Base-by-base conservation (phyloP, 2,329 filamentous ascomycete species). In the Phoma sp. region DNA sequence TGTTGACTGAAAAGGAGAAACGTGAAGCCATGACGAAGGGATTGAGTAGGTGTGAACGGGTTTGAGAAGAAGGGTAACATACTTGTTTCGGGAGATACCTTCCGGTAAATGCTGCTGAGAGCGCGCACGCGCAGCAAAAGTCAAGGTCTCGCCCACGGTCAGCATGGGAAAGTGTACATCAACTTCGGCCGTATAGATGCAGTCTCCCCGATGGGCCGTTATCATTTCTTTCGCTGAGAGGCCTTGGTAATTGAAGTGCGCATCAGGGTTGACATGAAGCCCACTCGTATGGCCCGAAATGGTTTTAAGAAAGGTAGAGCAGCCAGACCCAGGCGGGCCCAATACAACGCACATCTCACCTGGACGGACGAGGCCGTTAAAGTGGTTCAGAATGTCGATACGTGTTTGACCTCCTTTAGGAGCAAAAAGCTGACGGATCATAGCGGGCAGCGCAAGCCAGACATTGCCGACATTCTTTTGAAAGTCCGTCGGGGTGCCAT, bases 161-260 rank as follows among this genome's bases (percentile, higher is more conserved):
- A 95, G 76, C 76, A 87, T 84, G 11, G 90, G 89, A 68, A 93
- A 93, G 75, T 93, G 90, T 4, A 90, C 87, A 70, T 96, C 92
- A 29, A 91, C 87, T 73, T 95, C 91, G 55, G 90, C 90, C 0
- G 90, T 93, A 77, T 95, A 95, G 72, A 95, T 93, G 1, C 87
- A 86, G 74, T 95, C 90, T 45, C 90, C 89, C 12, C 90, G 84
- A 71, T 90, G 93, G 42, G 82, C 77, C 60, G 86, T 82, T 74
- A 89, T 85, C 88, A 93, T 92, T 67, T 89, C 84, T 66, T 88
- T 17, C 5, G 34, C 32, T 14, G 34, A 37, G 17, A 37, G 15
- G 15, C 34, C 88, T 73, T 93, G 88, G 69, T 93, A 95, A 74
- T 93, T 92, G 70, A 95, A 85, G 60, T 90, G 86, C 0, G 88